Conservation (phyloP, 257 asterid species). For the Lycium ferocissimum region DNA sequence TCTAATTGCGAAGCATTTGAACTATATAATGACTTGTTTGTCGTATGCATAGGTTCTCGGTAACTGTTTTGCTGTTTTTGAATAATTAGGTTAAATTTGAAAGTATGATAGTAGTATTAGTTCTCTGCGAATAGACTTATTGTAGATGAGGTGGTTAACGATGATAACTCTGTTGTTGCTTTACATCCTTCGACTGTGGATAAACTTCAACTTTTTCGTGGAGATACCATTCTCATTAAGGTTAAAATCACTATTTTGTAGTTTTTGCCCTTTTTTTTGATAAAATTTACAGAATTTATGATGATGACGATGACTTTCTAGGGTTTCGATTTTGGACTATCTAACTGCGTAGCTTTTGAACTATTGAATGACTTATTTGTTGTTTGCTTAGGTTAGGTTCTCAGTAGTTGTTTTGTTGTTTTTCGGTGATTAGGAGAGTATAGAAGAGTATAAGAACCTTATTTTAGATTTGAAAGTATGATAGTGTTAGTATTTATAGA, state of each 20-base stretch:
- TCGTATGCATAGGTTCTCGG: too few species aligned
- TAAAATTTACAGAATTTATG: not conserved
- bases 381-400: too few species aligned
- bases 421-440: not conserved
- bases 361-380: too few species aligned
- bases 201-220: constrained; percentile 85
- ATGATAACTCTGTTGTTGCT: constrained; percentile 77
- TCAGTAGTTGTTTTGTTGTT: not conserved
- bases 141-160: constrained; percentile 88
- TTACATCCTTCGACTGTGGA: constrained; percentile 87
- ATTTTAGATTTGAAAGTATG: not conserved
- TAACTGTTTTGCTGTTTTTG: too few species aligned
- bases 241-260: constrained; percentile 37
- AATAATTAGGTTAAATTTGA: too few species aligned
- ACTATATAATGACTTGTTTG: too few species aligned
- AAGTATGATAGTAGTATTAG: too few species aligned
- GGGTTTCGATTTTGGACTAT: constrained; percentile 2
- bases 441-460: not conserved
- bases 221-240: constrained; percentile 80
- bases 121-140: constrained; percentile 65
- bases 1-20: too few species aligned
- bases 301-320: not conserved
- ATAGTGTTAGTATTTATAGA: not conserved
- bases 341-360: too few species aligned
- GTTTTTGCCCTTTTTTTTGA: not conserved